Conservation (phyloP, 2,329 filamentous ascomycete species). For the Teratosphaeria nubilosa region DNA sequence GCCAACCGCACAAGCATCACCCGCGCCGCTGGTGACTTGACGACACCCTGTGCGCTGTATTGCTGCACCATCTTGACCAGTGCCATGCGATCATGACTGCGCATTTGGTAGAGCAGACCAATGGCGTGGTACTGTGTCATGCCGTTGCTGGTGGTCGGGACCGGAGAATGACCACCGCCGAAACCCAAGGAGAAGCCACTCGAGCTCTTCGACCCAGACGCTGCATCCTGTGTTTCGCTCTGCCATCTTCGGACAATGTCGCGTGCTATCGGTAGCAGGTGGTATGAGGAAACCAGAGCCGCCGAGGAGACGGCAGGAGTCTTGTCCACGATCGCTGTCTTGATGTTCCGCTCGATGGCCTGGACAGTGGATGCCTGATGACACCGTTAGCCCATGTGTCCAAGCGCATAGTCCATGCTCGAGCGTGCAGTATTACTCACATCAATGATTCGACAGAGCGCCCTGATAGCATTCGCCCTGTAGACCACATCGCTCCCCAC, state of each 20-base stretch:
- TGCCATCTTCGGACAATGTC: slow-evolving; percentile 97
- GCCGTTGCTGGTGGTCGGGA: slow-evolving; percentile 68
- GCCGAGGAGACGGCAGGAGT: slow-evolving; percentile 95
- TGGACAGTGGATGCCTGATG: slow-evolving; percentile 80
- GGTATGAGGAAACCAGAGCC: slow-evolving; percentile 91
- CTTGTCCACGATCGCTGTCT: slow-evolving; percentile 98
- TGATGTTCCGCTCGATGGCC: slow-evolving; percentile 96
- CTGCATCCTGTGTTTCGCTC: slow-evolving; percentile 95
- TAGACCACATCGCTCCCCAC: slow-evolving; percentile 90
- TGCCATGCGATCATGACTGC: slow-evolving; percentile 93
- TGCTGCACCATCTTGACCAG: slow-evolving; percentile 99
- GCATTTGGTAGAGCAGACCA: slow-evolving; percentile 94
- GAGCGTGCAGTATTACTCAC: slow-evolving; percentile 39
- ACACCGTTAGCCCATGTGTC: background rate
- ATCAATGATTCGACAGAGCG: slow-evolving; percentile 92
- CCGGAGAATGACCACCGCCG: slow-evolving; percentile 54
- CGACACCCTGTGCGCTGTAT: slow-evolving; percentile 78
- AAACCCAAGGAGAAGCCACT: slow-evolving; percentile 87
- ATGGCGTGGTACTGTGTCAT: slow-evolving; percentile 99
- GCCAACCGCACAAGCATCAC: slow-evolving; percentile 88
- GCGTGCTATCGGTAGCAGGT: slow-evolving; percentile 88
- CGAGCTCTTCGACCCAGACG: slow-evolving; percentile 77
- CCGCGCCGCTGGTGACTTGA: slow-evolving; percentile 89
- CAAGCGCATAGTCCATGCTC: too few relatives aligned
- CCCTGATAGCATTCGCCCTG: slow-evolving; percentile 89